Evolutionary conservation across 305 asterid genomes (phyloP), one percentile per base, ranked within the genome.

Genomic region (Fraxinus nigra): DNA sequence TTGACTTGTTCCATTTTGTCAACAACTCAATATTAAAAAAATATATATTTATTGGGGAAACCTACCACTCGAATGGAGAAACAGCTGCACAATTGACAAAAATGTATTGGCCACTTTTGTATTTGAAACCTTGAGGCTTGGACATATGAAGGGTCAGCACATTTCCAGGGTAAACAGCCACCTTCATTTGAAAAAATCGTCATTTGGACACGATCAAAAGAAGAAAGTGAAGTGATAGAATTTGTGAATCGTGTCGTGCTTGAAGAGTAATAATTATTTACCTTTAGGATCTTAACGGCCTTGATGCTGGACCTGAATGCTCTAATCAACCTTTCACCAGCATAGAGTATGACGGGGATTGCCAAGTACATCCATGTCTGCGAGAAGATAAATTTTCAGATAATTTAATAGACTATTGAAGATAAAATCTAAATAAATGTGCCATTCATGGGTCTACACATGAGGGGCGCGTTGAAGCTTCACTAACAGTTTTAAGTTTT

Each of bases 311-410:
- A 93, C 51, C 97, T 82, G 54, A 92, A 90, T 1, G 95, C 98
- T 72, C 97, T 88, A 9, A 85, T 86, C 88, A 91, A 82, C 78
- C 98, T 91, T 80, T 93, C 98, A 2, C 93, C 85, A 8, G 88
- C 92, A 13, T 93, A 92, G 65, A 93, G 93, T 22, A 54, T 16
- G 35, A 93, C 7, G 0, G 98, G 98, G 30, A 91, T 80, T 0
- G 94, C 86, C 83, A 93, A 84, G 81, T 93, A 93, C 98, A 93
- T 93, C 98, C 98, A 93, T 72, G 98, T 93, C 98, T 93, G 89
- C 86, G 26, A 59, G 18, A 16, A 38, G 7, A 1, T 35, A 11
- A 3, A 10, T 65, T 26, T 26, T 26, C 1, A 11, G 38, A 28
- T 67, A 28, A 67, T 10, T 28, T 26, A 1, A 30, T 30, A 28